Evolutionary conservation across 75 land plant species (phyloP).

Genomic region (Cupressus sempervirens): DNA sequence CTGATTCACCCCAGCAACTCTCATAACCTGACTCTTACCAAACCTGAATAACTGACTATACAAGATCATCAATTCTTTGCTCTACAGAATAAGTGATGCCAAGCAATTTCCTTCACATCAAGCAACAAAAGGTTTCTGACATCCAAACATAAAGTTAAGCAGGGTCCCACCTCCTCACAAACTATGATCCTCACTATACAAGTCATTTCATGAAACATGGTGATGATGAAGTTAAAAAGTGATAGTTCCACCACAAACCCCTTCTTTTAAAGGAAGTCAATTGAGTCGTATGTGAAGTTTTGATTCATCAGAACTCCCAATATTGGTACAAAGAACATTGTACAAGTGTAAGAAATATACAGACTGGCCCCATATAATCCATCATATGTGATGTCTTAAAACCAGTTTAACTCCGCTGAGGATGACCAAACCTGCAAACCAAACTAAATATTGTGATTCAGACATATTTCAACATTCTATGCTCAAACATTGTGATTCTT

Average conservation of each 20-base stretch:
- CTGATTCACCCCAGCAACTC: neutral
- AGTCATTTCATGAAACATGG: neutral
- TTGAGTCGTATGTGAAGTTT: neutral
- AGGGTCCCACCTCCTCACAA: neutral
- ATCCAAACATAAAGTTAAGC: neutral
- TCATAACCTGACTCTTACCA: slow-evolving; percentile 1
- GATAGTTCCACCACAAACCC: slow-evolving; percentile 5
- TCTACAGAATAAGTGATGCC: neutral
- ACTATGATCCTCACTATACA: slow-evolving; percentile 1
- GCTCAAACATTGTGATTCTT: neutral
- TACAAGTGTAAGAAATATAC: slow-evolving; percentile 9
- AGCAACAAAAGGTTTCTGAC: neutral
- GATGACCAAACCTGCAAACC: neutral
- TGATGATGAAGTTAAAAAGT: slow-evolving; percentile 8
- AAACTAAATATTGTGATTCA: neutral
- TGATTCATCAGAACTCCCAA: slow-evolving; percentile 2
- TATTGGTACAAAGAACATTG: slow-evolving; percentile 14
- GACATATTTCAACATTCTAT: neutral
- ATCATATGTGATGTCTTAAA: neutral
- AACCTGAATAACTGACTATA: slow-evolving; percentile 3
- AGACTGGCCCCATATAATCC: slow-evolving; percentile 7
- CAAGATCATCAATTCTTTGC: neutral
- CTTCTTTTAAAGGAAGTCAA: slow-evolving; percentile 2
- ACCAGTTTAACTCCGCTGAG: neutral
- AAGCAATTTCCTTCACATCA: neutral